Evolutionary conservation across 371 early-diverging fungal genomes (phyloP).

Genomic region (Mortierella sp.): DNA sequence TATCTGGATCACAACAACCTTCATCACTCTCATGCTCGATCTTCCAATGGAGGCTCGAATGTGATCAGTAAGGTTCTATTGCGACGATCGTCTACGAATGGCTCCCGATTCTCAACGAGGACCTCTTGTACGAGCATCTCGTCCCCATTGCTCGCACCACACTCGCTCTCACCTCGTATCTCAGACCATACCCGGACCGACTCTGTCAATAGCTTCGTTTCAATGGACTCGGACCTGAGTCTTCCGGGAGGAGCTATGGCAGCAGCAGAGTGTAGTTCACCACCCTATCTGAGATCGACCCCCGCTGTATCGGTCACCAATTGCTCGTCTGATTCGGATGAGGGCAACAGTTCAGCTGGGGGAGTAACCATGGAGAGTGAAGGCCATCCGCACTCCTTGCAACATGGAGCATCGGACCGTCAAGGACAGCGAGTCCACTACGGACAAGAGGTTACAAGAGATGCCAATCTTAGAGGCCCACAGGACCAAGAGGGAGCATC

Average conservation of each 20-base stretch:
- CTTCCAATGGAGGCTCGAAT: not conserved
- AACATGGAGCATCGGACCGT: too few relatives aligned
- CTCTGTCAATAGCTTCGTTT: not conserved
- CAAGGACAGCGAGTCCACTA: too few relatives aligned
- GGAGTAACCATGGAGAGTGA: too few relatives aligned
- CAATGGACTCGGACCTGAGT: not conserved
- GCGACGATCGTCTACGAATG: constrained; percentile 6
- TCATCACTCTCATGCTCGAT: too few relatives aligned
- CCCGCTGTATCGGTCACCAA: constrained; percentile 21
- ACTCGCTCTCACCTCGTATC: not conserved
- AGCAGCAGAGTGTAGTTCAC: not conserved
- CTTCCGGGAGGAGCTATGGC: not conserved
- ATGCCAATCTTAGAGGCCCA: not conserved
- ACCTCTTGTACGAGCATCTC: constrained; percentile 1
- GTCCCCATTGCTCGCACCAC: not conserved
- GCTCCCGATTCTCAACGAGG: not conserved
- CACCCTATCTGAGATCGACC: constrained; percentile 6
- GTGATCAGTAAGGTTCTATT: not conserved
- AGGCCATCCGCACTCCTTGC: too few relatives aligned
- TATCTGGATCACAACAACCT: too few relatives aligned
- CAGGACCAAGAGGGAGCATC: too few relatives aligned
- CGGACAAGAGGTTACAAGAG: not conserved
- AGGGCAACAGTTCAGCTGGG: too few relatives aligned
- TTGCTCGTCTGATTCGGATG: too few relatives aligned
- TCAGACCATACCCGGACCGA: constrained; percentile 1